Base-by-base conservation (phyloP, 352 stramenopile species). In the Blastocystis sp. region DNA sequence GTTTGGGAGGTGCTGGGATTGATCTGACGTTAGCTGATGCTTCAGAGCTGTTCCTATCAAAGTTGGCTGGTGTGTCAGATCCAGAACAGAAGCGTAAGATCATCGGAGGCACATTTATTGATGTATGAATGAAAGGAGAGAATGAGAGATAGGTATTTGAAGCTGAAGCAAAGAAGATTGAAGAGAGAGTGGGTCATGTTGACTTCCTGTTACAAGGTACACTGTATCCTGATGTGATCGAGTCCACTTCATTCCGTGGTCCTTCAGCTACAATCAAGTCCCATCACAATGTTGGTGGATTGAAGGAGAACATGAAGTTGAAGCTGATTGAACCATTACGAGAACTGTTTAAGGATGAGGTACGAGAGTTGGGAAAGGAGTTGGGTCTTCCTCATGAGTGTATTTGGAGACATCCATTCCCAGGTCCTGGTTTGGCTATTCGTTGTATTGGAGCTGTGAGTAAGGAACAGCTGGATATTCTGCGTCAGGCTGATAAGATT, bases 221-320 rank as follows among this genome's bases (percentile, higher is more conserved):
- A 43, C 90, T 99, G 29, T 99, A 99, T 90, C 96, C 97, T 27
- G 97, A 99, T 90, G 95, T 99, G 78, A 99, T 99, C 90, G 97
- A 99, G 90, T 97, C 92, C 88, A 93, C 98, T 74, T 98, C 94
- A 61, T 98, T 98, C 94, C 98, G 98, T 91, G 92, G 96, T 32
- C 95, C 95, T 11, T 97, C 92, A 29, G 96, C 95, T 29, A 98
- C 95, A 46, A 99, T 99, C 90, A 99, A 99, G 92, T 98, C 95
- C 49, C 97, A 99, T 90, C 96, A 99, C 92, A 99, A 99, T 91
- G 97, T 99, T 29, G 96, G 96, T 63, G 96, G 96, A 9, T 92
- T 99, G 35, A 95, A 95, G 0, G 95, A 96, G 57, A 95, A 93
- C 78, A 98, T 99, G 96, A 93, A 98, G 88, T 90, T 98, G 73